These are phyloP conservation scores for Verticillium zaregamsianum DNA, from an alignment of 2,329 filamentous ascomycete genomes.

Conservation along the genomic window DNA sequence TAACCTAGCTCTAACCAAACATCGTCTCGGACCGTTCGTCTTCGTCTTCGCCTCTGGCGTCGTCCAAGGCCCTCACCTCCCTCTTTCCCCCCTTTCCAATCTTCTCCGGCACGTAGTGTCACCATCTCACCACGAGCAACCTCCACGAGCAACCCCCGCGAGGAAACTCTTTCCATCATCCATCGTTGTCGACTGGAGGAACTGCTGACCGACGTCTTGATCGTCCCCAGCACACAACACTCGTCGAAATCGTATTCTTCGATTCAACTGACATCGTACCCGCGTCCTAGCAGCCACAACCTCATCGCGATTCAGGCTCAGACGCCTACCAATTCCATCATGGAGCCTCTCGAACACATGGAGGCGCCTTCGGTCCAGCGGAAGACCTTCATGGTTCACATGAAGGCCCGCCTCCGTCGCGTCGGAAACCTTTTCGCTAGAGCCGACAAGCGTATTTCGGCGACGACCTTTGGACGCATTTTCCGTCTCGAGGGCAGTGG, in stretches of 20 bases:
- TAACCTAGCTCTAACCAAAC: not conserved
- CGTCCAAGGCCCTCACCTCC: not conserved
- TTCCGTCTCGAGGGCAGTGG: conserved; percentile 66
- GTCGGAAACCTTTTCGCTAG: conserved; percentile 30
- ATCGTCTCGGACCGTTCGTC: not conserved
- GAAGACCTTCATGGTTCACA: conserved; percentile 10
- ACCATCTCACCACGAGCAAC: no score
- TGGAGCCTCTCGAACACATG: conserved; percentile 10
- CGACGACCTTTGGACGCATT: conserved; percentile 49
- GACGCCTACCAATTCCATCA: not conserved
- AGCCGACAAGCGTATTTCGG: conserved; percentile 30
- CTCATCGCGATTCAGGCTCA: not conserved
- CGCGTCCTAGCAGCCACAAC: not conserved
- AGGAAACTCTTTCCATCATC: not conserved
- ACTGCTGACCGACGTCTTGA: not conserved
- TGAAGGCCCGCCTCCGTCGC: conserved; percentile 22
- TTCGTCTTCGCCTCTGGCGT: not conserved
- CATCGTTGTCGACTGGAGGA: not conserved
- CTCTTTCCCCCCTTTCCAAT: not conserved
- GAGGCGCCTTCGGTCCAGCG: conserved; percentile 3
- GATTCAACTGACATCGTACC: not conserved
- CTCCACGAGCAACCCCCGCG: not conserved
- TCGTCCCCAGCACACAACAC: not conserved
- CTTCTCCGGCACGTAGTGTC: not conserved
- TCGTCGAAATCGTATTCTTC: not conserved